Evolutionary conservation across 2,329 filamentous ascomycete genomes (phyloP).

Genomic region (Beauveria brongniartii): DNA sequence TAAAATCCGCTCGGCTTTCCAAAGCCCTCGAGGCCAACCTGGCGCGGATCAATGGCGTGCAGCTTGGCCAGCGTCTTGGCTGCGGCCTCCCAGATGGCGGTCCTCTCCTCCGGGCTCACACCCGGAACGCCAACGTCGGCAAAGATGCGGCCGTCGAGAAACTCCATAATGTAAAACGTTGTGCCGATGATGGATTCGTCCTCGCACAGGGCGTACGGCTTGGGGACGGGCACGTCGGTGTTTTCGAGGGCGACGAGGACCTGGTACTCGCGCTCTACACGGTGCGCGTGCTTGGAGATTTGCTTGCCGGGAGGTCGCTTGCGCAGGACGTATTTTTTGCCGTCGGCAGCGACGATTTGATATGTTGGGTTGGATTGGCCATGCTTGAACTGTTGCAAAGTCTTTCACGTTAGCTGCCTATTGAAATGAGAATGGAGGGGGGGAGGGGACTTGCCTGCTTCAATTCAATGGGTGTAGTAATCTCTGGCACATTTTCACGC

Average conservation of each 20-base stretch:
- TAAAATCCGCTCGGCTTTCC: conserved; percentile 69
- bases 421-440: neutral
- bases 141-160: conserved; percentile 79
- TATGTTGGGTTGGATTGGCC: conserved; percentile 12
- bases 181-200: conserved; percentile 71
- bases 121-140: conserved; percentile 70
- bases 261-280: conserved; percentile 82
- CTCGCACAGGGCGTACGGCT: conserved; percentile 69
- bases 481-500: conserved; percentile 3
- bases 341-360: neutral
- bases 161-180: conserved; percentile 88
- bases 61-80: conserved; percentile 73
- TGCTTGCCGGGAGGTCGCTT: conserved; percentile 87
- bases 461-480: conserved; percentile 3
- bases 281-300: conserved; percentile 78
- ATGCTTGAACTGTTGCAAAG: neutral
- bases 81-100: conserved; percentile 71
- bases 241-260: conserved; percentile 67
- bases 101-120: conserved; percentile 57
- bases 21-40: conserved; percentile 57
- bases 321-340: conserved; percentile 55
- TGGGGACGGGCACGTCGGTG: conserved; percentile 74
- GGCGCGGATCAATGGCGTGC: conserved; percentile 58
- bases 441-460: neutral
- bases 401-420: neutral